Conservation (phyloP, 2,329 filamentous ascomycete species). For the Diaporthe citri region DNA sequence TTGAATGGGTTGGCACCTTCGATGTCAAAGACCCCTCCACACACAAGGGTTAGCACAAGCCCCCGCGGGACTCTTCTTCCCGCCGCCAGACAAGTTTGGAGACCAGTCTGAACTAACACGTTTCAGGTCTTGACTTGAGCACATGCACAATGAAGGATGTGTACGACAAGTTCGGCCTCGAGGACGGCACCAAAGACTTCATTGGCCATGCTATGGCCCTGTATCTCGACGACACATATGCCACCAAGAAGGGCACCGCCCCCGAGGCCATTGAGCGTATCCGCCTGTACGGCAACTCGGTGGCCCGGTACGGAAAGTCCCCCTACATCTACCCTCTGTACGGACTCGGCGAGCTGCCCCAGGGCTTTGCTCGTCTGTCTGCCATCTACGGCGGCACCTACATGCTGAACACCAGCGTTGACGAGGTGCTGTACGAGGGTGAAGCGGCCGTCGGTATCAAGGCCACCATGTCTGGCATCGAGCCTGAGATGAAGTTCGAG, state of each 20-base stretch:
- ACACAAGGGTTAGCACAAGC: constrained; percentile 81
- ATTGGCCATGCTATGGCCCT: constrained; percentile 99
- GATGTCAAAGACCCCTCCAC: constrained; percentile 84
- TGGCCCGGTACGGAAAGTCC: constrained; percentile 97
- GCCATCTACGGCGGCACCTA: constrained; percentile 99
- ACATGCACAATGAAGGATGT: constrained; percentile 96
- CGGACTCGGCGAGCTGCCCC: constrained; percentile 94
- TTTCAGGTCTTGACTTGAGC: constrained; percentile 81
- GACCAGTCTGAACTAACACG: background rate
- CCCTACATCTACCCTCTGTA: constrained; percentile 99
- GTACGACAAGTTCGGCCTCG: constrained; percentile 97
- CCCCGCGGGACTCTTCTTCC: background rate
- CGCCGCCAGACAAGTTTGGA: background rate
- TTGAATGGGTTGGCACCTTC: constrained; percentile 94
- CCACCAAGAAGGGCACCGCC: constrained; percentile 78
- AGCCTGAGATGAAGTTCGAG: constrained; percentile 90
- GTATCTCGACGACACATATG: constrained; percentile 90
- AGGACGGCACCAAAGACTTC: constrained; percentile 91
- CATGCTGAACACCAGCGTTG: constrained; percentile 96
- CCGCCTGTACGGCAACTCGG: constrained; percentile 95
- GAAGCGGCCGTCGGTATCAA: constrained; percentile 95
- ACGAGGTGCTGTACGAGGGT: constrained; percentile 88
- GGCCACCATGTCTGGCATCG: constrained; percentile 92
- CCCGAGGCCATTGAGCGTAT: constrained; percentile 92
- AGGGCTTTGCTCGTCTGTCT: constrained; percentile 96